A percentile compares a stretch with the other conserved stretches of the same genome.
Evolutionary conservation across 2,329 filamentous ascomycete genomes (phyloP).

Genomic region (Aspergillus terreus): DNA sequence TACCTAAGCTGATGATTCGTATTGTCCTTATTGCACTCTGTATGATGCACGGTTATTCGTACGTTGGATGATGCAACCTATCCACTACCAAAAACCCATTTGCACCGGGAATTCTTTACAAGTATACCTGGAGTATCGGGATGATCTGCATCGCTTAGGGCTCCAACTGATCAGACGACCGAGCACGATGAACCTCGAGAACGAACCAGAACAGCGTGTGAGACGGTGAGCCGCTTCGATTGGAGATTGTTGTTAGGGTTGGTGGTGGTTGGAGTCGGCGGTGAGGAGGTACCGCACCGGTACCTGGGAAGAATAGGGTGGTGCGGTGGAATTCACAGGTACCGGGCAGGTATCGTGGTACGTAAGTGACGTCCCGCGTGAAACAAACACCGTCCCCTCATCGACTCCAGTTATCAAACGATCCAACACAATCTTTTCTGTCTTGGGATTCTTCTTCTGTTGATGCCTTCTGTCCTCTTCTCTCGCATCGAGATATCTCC

Average conservation of each 20-base stretch:
- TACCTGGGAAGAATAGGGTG: not conserved
- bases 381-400: conserved; percentile 4
- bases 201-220: conserved; percentile 6
- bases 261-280: conserved; percentile 1
- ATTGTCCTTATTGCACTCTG: not conserved
- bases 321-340: not conserved
- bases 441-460: not conserved
- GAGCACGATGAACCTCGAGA: not conserved
- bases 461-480: not conserved
- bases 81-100: not conserved
- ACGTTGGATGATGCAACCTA: too few relatives aligned
- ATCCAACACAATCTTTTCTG: not conserved
- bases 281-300: conserved; percentile 3
- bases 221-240: conserved; percentile 4
- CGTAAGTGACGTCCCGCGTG: conserved; percentile 7
- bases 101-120: not conserved
- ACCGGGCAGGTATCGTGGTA: conserved; percentile 1
- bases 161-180: conserved; percentile 5
- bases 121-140: not conserved
- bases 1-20: not conserved
- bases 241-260: conserved; percentile 3
- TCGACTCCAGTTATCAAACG: not conserved
- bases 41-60: too few relatives aligned
- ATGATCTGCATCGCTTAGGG: not conserved
- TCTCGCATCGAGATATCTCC: not conserved